A percentile compares a stretch with the other conserved stretches of the same genome.
These are phyloP conservation scores for Pedinophyceae sp. DNA, from an alignment of 139 green algal species.

Conservation along the genomic window DNA sequence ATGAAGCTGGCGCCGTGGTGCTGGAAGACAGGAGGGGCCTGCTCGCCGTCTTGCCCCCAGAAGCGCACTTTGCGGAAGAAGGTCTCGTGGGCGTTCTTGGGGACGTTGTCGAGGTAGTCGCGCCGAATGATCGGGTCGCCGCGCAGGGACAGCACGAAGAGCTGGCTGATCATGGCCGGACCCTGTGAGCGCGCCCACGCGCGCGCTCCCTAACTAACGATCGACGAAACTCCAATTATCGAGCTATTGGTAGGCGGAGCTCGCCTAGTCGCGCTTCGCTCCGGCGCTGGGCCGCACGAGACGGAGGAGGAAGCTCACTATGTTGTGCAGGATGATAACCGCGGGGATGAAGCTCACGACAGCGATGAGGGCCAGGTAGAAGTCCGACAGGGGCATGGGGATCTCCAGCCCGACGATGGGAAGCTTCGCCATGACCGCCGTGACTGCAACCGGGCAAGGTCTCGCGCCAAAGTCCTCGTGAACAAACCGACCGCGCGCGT, in stretches of 20 bases:
- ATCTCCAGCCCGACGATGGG: too few relatives aligned
- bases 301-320: too few relatives aligned
- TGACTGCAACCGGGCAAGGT: too few relatives aligned
- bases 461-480: too few relatives aligned
- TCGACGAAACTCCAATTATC: too few relatives aligned
- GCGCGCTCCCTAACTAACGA: too few relatives aligned
- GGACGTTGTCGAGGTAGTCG: constrained; percentile 5
- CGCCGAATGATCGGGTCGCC: constrained; percentile 7
- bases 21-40: not conserved
- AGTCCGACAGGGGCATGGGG: not conserved
- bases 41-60: not conserved
- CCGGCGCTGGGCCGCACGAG: too few relatives aligned
- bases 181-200: too few relatives aligned
- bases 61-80: constrained; percentile 1
- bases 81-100: not conserved
- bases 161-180: constrained; percentile 8
- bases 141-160: constrained; percentile 7
- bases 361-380: not conserved
- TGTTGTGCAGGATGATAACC: constrained; percentile 26
- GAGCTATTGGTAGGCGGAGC: too few relatives aligned
- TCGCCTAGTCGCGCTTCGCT: too few relatives aligned
- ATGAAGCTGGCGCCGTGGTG: not conserved
- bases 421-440: too few relatives aligned
- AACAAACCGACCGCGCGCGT: too few relatives aligned
- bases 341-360: not conserved